Base-by-base conservation (phyloP, 2,329 filamentous ascomycete genomes). In the Ceratocystis cubensis region DNA sequence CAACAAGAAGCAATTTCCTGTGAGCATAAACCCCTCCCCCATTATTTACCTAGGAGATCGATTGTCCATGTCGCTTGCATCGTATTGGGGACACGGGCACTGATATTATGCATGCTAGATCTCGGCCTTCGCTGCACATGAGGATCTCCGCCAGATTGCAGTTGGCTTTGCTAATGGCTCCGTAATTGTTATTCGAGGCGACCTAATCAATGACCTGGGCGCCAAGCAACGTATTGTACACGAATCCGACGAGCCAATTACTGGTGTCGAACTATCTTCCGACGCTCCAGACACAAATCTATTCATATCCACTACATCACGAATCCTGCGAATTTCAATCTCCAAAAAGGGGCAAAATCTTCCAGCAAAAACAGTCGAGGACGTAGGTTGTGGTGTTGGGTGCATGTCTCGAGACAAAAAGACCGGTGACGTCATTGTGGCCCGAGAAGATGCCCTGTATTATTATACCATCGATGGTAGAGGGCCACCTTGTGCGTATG, bases 91-190 rank as follows among this genome's bases (percentile, higher is more conserved):
- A 17, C 53, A 17, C 22, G 28, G 13, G 28, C 5, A 25, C 48
- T 63, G 48, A 65, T 22, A n/a, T 57, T 45, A n/a, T 15, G 1
- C 17, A 13, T 3, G 8, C 6, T 61, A 88, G 84, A 88, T 96
- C 69, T 95, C 91, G 7, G 91, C 93, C 0, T 94, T 99, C 71
- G 84, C 91, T 13, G 88, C 90, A 0, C 84, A 94, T 33, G 88
- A 91, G 62, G 92, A 97, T 75, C 80, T 99, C 28, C 89, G 89
- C 3, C 94, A 99, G 77, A 84, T 97, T 33, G 94, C 93, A 3
- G 88, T 97, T 5, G 95, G 94, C 4, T 99, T 99, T 74, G 94
- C 88, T 13, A 97, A 99, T 75, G 94, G 94, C 6, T 86, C 92
- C 0, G 93, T 99, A 13, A 96, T 91, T 0, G 86, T 99, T 33